Base-by-base conservation (phyloP, 495 filamentous ascomycete species). In the Annulohypoxylon bovei region DNA sequence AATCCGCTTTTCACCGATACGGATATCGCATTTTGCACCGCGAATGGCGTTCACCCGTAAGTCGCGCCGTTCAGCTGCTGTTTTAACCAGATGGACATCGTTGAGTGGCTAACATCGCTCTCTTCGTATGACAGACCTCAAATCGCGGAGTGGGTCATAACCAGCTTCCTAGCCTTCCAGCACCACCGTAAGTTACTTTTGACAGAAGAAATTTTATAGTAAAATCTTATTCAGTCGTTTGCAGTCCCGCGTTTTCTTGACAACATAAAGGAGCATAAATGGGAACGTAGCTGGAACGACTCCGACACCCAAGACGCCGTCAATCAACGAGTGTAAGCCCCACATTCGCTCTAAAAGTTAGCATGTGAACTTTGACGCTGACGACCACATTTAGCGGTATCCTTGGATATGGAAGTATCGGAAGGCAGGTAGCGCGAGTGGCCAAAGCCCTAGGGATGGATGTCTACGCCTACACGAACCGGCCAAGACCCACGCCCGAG, bases 371-470 rank as follows among this genome's bases (percentile, higher is more conserved):
- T 14, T 30, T 6, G 8, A 46, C 2, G 6, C 16, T 62, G 16
- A 61, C 28, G 27, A 9, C 33, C n/a, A 3, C 33, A 11, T 25
- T 2, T 32, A 84, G 92, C 23, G 92, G 93, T 8, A 91, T 96
- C 37, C 82, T 97, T 4, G 93, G 93, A 4, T 96, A 96, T 77
- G 92, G 94, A 25, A 89, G 88, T 70, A 97, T 97, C 63, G 93
- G 93, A 1, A 82, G 92, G 20, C 92, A 95, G 62, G 86, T 88
- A 54, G 93, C 86, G 20, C 85, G 89, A 14, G 83, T 95, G 0
- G 88, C 86, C 3, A 83, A 85, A 3, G 90, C 91, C 4, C 76
- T 95, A 67, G 93, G 93, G 2, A 94, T 93, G 89, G 85, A 89
- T 25, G 88, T 97, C 16, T 84, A 93, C 66, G 93, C 93, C 8